Conservation (phyloP, 768 basidiomycete species). For the Phanerochaete sordida region DNA sequence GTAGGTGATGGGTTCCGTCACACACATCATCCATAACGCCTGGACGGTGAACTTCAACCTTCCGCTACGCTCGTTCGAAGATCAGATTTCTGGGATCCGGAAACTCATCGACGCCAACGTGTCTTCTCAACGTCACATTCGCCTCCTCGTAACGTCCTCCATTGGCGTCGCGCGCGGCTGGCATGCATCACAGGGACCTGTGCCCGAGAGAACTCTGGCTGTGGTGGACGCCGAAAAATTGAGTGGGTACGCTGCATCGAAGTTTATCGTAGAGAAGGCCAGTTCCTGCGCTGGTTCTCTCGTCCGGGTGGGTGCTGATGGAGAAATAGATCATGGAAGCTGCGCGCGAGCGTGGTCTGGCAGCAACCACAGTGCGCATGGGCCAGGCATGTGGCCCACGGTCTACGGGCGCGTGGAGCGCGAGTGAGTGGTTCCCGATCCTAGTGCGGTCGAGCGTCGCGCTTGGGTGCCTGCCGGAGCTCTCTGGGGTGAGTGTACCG, state of each 20-base stretch:
- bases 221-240: slow-evolving; percentile 25
- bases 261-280: slow-evolving; percentile 38
- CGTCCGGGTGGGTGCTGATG: background rate
- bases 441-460: slow-evolving; percentile 13
- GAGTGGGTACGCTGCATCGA: slow-evolving; percentile 37
- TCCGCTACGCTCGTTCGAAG: slow-evolving; percentile 26
- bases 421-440: slow-evolving; percentile 28
- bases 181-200: slow-evolving; percentile 4
- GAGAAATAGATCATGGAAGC: slow-evolving; percentile 8
- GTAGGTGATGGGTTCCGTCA: slow-evolving; percentile 2
- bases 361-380: slow-evolving; percentile 20
- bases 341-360: background rate
- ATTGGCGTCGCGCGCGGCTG: slow-evolving; percentile 23
- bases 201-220: slow-evolving; percentile 23
- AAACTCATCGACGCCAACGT: slow-evolving; percentile 31
- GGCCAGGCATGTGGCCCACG: slow-evolving; percentile 22
- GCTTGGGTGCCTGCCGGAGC: slow-evolving; percentile 6
- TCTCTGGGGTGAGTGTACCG: background rate
- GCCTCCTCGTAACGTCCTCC: slow-evolving; percentile 30
- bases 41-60: slow-evolving; percentile 39
- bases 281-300: background rate
- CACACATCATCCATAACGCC: slow-evolving; percentile 20
- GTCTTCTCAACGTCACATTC: slow-evolving; percentile 19
- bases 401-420: slow-evolving; percentile 25
- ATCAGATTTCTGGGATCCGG: slow-evolving; percentile 24